These are phyloP conservation scores for Lichtheimia corymbifera DNA, from an alignment of 371 early-diverging fungal genomes.

Conservation along the genomic window DNA sequence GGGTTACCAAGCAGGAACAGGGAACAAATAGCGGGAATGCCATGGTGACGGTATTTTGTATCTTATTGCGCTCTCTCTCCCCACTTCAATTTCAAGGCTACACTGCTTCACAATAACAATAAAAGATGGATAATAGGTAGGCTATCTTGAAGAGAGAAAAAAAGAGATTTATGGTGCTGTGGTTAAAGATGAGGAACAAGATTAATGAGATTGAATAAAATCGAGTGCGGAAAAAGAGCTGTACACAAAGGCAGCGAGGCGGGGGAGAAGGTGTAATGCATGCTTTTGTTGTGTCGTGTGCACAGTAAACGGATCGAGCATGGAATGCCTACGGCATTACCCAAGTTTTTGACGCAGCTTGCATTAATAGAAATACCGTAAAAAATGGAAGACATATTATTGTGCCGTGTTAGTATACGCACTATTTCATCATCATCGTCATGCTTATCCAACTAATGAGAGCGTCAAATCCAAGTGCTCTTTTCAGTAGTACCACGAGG, in stretches of 20 bases:
- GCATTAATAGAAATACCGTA: conserved; percentile 31
- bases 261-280: too few relatives aligned
- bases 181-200: too few relatives aligned
- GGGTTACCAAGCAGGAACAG: conserved; percentile 38
- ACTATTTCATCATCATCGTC: conserved; percentile 13
- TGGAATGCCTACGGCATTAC: conserved; percentile 35
- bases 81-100: not conserved
- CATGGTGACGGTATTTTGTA: conserved; percentile 16
- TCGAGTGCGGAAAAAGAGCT: too few relatives aligned
- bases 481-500: conserved; percentile 4
- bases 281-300: conserved; percentile 1
- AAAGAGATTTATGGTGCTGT: too few relatives aligned
- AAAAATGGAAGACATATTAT: conserved; percentile 20
- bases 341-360: conserved; percentile 25
- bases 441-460: not conserved
- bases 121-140: too few relatives aligned
- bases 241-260: too few relatives aligned
- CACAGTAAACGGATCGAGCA: conserved; percentile 42
- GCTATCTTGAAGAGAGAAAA: too few relatives aligned
- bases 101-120: too few relatives aligned
- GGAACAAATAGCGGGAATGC: conserved; percentile 42
- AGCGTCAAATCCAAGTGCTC: not conserved
- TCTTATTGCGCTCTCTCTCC: not conserved
- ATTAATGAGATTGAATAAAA: too few relatives aligned
- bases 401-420: conserved; percentile 26